Evolutionary conservation across 805 yeast species (phyloP).

Genomic region (Metschnikowia koreensis): DNA sequence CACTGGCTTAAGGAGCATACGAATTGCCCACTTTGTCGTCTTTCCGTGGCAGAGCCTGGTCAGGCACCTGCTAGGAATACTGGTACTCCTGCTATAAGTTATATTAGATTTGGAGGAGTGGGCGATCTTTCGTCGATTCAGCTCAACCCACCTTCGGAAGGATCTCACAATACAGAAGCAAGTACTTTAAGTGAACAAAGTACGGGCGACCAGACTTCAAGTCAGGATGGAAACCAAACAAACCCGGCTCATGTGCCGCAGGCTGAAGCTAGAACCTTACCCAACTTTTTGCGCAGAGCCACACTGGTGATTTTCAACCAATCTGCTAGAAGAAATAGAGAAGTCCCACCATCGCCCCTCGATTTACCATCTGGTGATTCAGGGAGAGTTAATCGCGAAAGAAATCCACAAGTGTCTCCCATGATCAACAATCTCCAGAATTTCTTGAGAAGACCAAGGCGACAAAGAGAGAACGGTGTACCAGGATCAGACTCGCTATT

Average conservation of each 20-base stretch:
- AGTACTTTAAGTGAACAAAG: not conserved
- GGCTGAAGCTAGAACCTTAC: not conserved
- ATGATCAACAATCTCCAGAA: constrained; percentile 17
- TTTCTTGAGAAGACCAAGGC: constrained; percentile 10
- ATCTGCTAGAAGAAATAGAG: constrained; percentile 5
- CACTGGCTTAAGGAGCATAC: constrained; percentile 78
- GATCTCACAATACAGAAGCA: not conserved
- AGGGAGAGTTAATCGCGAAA: not conserved
- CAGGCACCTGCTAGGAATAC: constrained; percentile 1
- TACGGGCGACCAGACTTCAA: not conserved
- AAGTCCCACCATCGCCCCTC: constrained; percentile 14
- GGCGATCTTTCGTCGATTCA: constrained; percentile 1
- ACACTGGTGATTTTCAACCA: constrained; percentile 13
- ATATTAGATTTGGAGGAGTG: constrained; percentile 15
- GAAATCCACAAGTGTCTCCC: constrained; percentile 16
- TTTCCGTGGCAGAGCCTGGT: constrained; percentile 21
- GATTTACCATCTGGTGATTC: not conserved
- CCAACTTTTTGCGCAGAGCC: constrained; percentile 14
- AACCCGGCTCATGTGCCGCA: not conserved
- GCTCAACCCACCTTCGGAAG: not conserved
- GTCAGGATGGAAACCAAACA: not conserved
- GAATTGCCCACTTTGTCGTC: constrained; percentile 86
- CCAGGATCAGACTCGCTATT: constrained; percentile 26
- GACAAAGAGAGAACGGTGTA: constrained; percentile 8
- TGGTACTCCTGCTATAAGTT: constrained; percentile 10